These are phyloP conservation scores for Volvariella surrecta DNA, from an alignment of 1,284 basidiomycete species.

Conservation along the genomic window DNA sequence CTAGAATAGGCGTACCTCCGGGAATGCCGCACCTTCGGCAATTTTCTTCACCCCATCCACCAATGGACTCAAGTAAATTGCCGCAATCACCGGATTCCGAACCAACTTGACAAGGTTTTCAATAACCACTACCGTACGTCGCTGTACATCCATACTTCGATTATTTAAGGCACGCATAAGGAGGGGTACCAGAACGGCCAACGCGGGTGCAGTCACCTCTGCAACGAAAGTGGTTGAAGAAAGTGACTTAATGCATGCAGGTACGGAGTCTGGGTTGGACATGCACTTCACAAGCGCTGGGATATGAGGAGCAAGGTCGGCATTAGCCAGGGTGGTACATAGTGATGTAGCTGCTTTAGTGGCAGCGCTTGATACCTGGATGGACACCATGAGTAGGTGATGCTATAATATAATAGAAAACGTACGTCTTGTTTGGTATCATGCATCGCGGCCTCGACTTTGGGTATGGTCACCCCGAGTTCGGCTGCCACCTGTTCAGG, in stretches of 20 bases:
- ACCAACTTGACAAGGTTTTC: constrained; percentile 99
- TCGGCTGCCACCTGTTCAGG: constrained; percentile 82
- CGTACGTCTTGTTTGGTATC: constrained; percentile 93
- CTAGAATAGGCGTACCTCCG: constrained; percentile 55
- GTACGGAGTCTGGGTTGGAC: constrained; percentile 82
- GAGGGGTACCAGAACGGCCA: constrained; percentile 94
- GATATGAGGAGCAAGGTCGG: constrained; percentile 89
- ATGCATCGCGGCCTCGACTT: constrained; percentile 89
- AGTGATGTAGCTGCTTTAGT: constrained; percentile 91
- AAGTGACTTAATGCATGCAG: constrained; percentile 92
- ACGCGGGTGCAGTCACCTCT: constrained; percentile 92
- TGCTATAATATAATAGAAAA: constrained; percentile 3
- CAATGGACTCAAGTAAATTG: constrained; percentile 81
- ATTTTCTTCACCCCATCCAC: constrained; percentile 92
- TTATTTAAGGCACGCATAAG: constrained; percentile 91
- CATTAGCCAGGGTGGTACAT: constrained; percentile 89
- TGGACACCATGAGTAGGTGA: neutral
- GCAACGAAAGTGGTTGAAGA: constrained; percentile 95
- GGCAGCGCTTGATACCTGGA: constrained; percentile 83
- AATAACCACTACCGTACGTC: constrained; percentile 84
- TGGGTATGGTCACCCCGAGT: constrained; percentile 78
- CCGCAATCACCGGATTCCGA: constrained; percentile 85
- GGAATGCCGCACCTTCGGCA: constrained; percentile 89
- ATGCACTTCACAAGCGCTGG: constrained; percentile 91
- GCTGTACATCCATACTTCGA: constrained; percentile 92